Conservation (phyloP, 345 rosid genomes). For the Acer campestre region DNA sequence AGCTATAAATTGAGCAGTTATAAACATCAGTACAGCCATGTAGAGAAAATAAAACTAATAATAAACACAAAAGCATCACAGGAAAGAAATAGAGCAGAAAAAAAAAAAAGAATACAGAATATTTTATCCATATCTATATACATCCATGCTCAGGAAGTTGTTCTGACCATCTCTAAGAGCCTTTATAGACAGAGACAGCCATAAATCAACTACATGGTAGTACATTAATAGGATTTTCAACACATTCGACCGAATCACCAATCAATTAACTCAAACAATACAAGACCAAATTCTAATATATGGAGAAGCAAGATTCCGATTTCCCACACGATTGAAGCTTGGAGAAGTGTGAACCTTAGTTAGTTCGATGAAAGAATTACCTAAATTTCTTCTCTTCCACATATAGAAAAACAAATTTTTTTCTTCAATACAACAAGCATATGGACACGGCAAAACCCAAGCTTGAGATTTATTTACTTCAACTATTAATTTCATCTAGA, state of each 20-base stretch:
- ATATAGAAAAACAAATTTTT: too few relatives aligned
- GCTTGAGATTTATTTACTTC: too few relatives aligned
- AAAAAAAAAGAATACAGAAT: too few relatives aligned
- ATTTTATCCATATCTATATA: neutral
- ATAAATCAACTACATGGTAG: neutral
- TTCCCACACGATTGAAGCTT: neutral
- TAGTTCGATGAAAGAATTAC: too few relatives aligned
- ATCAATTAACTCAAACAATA: neutral
- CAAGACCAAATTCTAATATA: neutral
- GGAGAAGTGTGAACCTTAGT: neutral
- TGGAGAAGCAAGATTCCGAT: neutral
- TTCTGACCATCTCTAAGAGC: neutral
- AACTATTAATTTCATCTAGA: too few relatives aligned
- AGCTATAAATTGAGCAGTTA: too few relatives aligned
- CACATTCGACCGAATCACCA: neutral
- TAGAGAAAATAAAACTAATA: neutral
- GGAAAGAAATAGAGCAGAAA: too few relatives aligned
- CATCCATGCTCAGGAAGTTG: too few relatives aligned
- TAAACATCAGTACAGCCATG: too few relatives aligned
- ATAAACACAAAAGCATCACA: neutral
- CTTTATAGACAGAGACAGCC: neutral
- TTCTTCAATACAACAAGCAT: neutral
- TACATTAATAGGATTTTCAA: neutral
- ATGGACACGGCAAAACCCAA: too few relatives aligned
- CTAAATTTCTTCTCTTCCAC: neutral